phyloP scores from a whole-genome alignment of 2,329 filamentous ascomycete genomes.

The Venturia pyrina region DNA sequence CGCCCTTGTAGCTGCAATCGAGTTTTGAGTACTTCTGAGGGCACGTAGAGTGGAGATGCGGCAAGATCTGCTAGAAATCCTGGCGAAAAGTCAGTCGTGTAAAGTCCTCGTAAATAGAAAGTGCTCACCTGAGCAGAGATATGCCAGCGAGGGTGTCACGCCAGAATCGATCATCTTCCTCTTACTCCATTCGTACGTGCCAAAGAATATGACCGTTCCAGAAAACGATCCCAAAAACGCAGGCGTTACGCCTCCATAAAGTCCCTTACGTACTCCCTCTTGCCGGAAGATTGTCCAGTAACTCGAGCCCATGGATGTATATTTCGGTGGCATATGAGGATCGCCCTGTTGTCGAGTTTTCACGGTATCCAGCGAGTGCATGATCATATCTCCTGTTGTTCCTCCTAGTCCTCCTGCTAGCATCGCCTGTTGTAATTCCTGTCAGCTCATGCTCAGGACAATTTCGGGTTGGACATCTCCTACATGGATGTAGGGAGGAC shows the following conservation, averaged over 20 bases:
- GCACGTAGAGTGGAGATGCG: constrained; percentile 88
- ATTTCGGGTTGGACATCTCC: constrained; percentile 15
- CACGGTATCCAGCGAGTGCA: constrained; percentile 98
- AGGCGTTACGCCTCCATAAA: constrained; percentile 90
- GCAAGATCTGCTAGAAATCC: constrained; percentile 90
- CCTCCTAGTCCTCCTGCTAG: constrained; percentile 88
- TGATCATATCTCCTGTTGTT: constrained; percentile 88
- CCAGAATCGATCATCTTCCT: constrained; percentile 76
- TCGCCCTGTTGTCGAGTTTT: constrained; percentile 98
- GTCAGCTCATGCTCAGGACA: neutral
- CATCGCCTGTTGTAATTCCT: constrained; percentile 58
- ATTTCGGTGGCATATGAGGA: constrained; percentile 84
- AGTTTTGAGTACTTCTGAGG: constrained; percentile 97
- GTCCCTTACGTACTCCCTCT: constrained; percentile 72
- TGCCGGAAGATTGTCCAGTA: constrained; percentile 91
- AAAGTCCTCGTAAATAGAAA: neutral
- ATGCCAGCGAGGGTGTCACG: constrained; percentile 71
- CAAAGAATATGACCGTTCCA: constrained; percentile 91
- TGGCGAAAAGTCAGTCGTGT: constrained; percentile 25
- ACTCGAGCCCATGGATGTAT: constrained; percentile 78
- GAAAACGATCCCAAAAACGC: constrained; percentile 88
- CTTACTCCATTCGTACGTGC: constrained; percentile 93
- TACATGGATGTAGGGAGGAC: constrained; percentile 40
- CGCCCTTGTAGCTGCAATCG: constrained; percentile 88
- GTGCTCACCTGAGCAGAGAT: constrained; percentile 66